These are phyloP conservation scores for Exophiala bonariae DNA, from an alignment of 2,329 filamentous ascomycete species.

Conservation along the genomic window DNA sequence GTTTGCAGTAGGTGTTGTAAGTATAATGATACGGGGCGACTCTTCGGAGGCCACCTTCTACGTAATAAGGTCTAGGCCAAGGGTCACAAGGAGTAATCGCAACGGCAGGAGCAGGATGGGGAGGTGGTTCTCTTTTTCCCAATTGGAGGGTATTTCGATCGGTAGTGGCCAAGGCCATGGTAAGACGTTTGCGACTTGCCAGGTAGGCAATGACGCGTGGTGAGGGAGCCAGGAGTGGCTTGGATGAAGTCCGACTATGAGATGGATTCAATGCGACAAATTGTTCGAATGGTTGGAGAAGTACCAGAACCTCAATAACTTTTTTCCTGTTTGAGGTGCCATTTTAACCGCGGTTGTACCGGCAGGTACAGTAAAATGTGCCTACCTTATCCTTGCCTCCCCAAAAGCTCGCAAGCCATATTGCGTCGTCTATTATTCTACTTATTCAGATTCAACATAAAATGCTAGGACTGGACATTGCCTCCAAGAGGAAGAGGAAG, in stretches of 20 bases:
- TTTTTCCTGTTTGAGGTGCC: too few species aligned
- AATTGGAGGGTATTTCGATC: constrained; percentile 15
- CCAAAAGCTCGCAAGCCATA: too few species aligned
- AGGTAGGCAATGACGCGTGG: constrained; percentile 41
- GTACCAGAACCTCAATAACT: too few species aligned
- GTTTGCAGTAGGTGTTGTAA: constrained; percentile 92
- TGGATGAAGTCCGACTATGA: too few species aligned
- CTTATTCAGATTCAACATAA: not conserved
- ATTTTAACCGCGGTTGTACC: too few species aligned
- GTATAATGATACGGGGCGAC: constrained; percentile 88
- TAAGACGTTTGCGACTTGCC: constrained; percentile 37
- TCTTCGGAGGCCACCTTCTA: constrained; percentile 79
- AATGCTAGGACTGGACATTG: constrained; percentile 20
- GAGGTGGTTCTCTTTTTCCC: constrained; percentile 11
- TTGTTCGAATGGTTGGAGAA: too few species aligned
- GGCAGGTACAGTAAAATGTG: too few species aligned
- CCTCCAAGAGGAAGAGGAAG: constrained; percentile 22
- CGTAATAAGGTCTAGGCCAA: constrained; percentile 72
- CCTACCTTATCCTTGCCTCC: too few species aligned
- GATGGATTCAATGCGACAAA: too few species aligned
- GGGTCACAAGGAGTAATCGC: constrained; percentile 38
- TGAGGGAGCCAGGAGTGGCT: constrained; percentile 31
- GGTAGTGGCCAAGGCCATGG: constrained; percentile 37
- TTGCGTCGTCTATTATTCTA: too few species aligned
- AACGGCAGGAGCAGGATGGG: constrained; percentile 20